Base-by-base conservation (phyloP, 2,329 filamentous ascomycete genomes). In the Capronia americana region DNA sequence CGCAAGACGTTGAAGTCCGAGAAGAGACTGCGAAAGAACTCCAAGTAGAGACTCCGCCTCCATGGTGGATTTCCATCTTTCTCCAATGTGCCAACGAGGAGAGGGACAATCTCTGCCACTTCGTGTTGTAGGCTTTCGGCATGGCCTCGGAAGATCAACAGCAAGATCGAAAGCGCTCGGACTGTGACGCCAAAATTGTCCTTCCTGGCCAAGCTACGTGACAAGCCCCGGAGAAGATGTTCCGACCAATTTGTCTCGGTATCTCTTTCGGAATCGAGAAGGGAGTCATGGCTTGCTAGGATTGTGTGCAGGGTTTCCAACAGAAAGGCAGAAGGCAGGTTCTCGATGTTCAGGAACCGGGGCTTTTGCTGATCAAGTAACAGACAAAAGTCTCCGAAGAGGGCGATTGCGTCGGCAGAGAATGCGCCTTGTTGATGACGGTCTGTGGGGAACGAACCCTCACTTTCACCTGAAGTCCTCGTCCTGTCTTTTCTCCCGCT, bases 231-330 rank as follows among this genome's bases (percentile, higher is more conserved):
- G 12, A 70, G 48, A 5, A 4, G 86, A 83, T 2, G 89, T 85
- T 85, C 83, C 28, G 91, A 88, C 44, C 98, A 83, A 44, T 96
- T 87, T 70, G 94, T 86, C 4, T 90, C 87, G 76, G 96, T 91
- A 74, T 97, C 93, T 0, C 87, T 84, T 74, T 97, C 93, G 2
- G 84, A 83, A 20, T 88, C 82, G 76, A 98, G 95, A 30, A 96
- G 87, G 59, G 85, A 83, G n/a, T 89, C 87, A 80, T 97, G 92
- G 73, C 93, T 96, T 26, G 90, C 90, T 66, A 99, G 82, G 60
- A 97, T 88, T 0, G 92, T 94, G 78, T 97, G 93, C 72, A 99
- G 92, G 62, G 98, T 84, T 76, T 99, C 95, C 1, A 99, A 81
- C 5, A 93, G 92, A 72, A 96, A 95, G 0, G 91, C 90, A 72